These are phyloP conservation scores for Ustilago cynodontis DNA, from an alignment of 1,284 basidiomycete species.

Conservation along the genomic window DNA sequence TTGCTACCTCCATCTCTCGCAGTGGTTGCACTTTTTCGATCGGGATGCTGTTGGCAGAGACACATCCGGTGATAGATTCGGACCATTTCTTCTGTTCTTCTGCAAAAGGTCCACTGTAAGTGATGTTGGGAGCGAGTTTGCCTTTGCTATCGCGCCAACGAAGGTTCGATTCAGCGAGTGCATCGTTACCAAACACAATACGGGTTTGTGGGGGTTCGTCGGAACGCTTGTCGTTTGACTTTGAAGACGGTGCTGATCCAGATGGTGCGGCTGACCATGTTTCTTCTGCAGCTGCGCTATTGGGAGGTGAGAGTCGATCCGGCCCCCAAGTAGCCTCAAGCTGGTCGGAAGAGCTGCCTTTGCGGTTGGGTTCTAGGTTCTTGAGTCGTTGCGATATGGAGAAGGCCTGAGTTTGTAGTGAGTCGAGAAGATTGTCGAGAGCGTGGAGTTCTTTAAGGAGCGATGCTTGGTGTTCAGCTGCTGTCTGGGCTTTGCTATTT, in stretches of 20 bases:
- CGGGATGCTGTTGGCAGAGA: slow-evolving; percentile 22
- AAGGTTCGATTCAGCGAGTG: slow-evolving; percentile 23
- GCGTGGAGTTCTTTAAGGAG: slow-evolving; percentile 32
- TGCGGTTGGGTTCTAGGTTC: slow-evolving; percentile 11
- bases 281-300: background rate
- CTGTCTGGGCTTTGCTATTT: background rate
- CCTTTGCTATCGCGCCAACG: slow-evolving; percentile 40
- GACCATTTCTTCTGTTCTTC: slow-evolving; percentile 30
- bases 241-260: slow-evolving; percentile 3
- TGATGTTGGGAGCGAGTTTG: slow-evolving; percentile 5
- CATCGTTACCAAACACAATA: slow-evolving; percentile 30
- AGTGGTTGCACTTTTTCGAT: slow-evolving; percentile 57
- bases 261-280: slow-evolving; percentile 20
- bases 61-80: slow-evolving; percentile 39
- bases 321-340: slow-evolving; percentile 33
- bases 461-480: slow-evolving; percentile 14
- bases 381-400: slow-evolving; percentile 42
- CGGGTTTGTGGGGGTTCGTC: slow-evolving; percentile 26
- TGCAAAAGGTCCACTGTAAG: slow-evolving; percentile 27
- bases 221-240: slow-evolving; percentile 17
- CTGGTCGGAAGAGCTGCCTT: background rate
- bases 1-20: slow-evolving; percentile 74
- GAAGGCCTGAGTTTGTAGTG: slow-evolving; percentile 35
- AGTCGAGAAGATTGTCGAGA: slow-evolving; percentile 36
- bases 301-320: slow-evolving; percentile 38